phyloP scores from a whole-genome alignment of 352 stramenopile genomes.

The Phytophthora europaea region DNA sequence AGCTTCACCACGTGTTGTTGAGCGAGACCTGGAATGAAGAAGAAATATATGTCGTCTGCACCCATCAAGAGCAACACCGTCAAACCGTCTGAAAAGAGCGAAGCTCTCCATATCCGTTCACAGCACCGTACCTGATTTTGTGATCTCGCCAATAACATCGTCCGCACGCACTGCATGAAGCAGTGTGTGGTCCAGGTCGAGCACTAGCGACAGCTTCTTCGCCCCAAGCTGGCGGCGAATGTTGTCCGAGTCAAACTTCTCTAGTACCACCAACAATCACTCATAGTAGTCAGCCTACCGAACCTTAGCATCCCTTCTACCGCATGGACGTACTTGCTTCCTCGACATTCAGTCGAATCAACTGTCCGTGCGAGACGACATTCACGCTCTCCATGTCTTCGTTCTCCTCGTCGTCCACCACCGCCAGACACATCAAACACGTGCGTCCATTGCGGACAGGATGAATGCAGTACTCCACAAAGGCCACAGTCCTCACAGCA shows the following conservation, averaged over 20 bases:
- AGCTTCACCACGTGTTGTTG: slow-evolving; percentile 95
- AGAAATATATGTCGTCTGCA: slow-evolving; percentile 83
- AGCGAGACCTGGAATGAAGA: slow-evolving; percentile 76
- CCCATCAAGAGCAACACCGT: slow-evolving; percentile 6
- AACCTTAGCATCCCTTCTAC: slow-evolving; percentile 35
- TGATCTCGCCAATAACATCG: slow-evolving; percentile 73
- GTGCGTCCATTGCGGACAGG: slow-evolving; percentile 76
- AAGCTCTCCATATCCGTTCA: background rate
- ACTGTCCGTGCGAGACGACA: slow-evolving; percentile 87
- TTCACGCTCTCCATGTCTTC: slow-evolving; percentile 80
- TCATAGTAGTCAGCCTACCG: slow-evolving; percentile 7
- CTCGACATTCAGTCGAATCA: slow-evolving; percentile 96
- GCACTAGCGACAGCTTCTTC: slow-evolving; percentile 95
- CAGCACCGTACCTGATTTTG: slow-evolving; percentile 53
- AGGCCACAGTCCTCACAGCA: slow-evolving; percentile 47
- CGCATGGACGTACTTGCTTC: slow-evolving; percentile 92
- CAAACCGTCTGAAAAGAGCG: background rate
- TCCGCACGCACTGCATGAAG: slow-evolving; percentile 92
- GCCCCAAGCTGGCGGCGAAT: slow-evolving; percentile 87
- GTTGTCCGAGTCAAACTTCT: slow-evolving; percentile 89
- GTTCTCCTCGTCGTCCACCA: slow-evolving; percentile 79
- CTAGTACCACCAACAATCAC: slow-evolving; percentile 37
- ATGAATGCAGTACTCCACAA: slow-evolving; percentile 86
- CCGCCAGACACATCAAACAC: slow-evolving; percentile 83
- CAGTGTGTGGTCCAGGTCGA: slow-evolving; percentile 98